Base-by-base conservation (phyloP, 176 grass and related monocot genomes). In the Melocanna baccifera region DNA sequence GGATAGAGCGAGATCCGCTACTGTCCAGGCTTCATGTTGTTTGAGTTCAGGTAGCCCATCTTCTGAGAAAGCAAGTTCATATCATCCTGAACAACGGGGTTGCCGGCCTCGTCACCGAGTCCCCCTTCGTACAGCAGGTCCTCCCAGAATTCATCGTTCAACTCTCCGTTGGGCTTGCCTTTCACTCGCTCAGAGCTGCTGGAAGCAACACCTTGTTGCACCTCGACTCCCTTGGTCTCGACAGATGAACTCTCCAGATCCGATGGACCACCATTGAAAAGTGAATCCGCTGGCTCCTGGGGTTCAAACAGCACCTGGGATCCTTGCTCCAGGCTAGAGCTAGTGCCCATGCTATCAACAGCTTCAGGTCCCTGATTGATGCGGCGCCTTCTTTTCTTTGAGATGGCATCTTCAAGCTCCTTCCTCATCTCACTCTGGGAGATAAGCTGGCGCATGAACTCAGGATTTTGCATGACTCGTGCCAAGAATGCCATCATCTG, bases 71-170 rank as follows among this genome's bases (percentile, higher is more conserved):
- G 64, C 25, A 75, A 71, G 37, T 87, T 89, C 84, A 85, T 89
- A 76, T 88, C 88, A 61, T 85, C 69, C 13, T 85, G 74, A 68
- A 75, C 71, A 61, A 58, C 67, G 5, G 51, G 46, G 73, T 85
- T 82, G 12, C 50, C 71, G 39, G 78, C 36, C 36, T 82, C 81
- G 16, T 81, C 88, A 12, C 70, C 73, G 1, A 90, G 76, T 0
- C 79, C 91, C 36, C 84, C 91, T 76, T 93, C 87, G 22, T 88
- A 90, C 22, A 98, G 80, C 51, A 98, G 87, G 76, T 93, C 96
- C 85, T 98, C 93, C 96, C 96, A 98, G 79, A 98, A 98, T 50
- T 95, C 91, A 81, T 93, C 93, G 70, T 94, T 98, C 58, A 98
- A 81, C 63, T 93, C 96, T 30, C 79, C 91, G 51, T 84, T 92